These are phyloP conservation scores for Aspergillus baeticus DNA, from an alignment of 495 filamentous ascomycete genomes.

Conservation along the genomic window DNA sequence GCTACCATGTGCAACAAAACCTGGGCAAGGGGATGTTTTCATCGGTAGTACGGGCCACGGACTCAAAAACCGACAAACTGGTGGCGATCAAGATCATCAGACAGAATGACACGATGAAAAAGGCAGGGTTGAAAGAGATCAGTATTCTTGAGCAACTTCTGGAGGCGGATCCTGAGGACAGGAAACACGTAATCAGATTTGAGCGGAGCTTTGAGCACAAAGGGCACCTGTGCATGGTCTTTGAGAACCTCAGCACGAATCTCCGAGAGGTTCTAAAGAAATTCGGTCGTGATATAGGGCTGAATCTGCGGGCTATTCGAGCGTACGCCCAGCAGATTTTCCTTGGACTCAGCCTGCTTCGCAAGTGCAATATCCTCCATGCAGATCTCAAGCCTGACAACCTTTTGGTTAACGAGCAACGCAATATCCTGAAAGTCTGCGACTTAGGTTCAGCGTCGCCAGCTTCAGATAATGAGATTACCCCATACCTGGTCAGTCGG, in stretches of 20 bases:
- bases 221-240: conserved; percentile 91
- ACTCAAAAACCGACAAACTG: conserved; percentile 65
- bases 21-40: conserved; percentile 98
- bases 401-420: conserved; percentile 82
- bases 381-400: conserved; percentile 98
- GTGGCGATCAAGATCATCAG: conserved; percentile 94
- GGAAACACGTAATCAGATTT: conserved; percentile 87
- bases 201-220: conserved; percentile 90
- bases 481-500: conserved; percentile 89
- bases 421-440: conserved; percentile 87
- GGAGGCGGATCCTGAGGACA: conserved; percentile 81
- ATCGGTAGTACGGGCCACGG: conserved; percentile 86
- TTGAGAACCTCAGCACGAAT: conserved; percentile 92
- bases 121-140: conserved; percentile 93
- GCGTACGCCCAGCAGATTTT: conserved; percentile 95
- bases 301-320: conserved; percentile 82
- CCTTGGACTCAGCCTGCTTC: conserved; percentile 76
- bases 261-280: conserved; percentile 95
- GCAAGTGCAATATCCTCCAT: conserved; percentile 89
- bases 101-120: conserved; percentile 89
- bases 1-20: conserved; percentile 82
- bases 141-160: conserved; percentile 83
- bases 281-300: conserved; percentile 88
- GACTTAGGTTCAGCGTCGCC: conserved; percentile 94
- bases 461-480: conserved; percentile 84